phyloP scores from a whole-genome alignment of 75 land plant genomes.

The Adiantum capillusveneris region DNA sequence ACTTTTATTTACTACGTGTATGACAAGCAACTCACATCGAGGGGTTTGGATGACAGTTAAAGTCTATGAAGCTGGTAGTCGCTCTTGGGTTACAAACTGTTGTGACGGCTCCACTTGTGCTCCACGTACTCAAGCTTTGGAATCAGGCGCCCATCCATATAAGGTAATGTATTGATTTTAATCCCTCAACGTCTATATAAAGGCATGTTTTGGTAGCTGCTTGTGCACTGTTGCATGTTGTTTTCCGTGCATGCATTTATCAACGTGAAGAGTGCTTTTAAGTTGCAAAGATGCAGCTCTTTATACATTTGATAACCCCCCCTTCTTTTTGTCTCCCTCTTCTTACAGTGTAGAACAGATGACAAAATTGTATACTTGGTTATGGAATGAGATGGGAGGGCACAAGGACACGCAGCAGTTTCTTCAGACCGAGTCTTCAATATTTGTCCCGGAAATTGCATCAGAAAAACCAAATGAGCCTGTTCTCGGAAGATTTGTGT shows the following conservation, averaged over 20 bases:
- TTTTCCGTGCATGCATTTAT: too few relatives aligned
- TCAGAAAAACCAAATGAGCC: conserved; percentile 23
- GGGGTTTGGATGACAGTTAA: too few relatives aligned
- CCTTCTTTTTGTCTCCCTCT: background rate
- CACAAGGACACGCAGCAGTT: conserved; percentile 20
- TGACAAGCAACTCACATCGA: too few relatives aligned
- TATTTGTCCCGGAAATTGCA: conserved; percentile 53
- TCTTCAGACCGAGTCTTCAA: conserved; percentile 38
- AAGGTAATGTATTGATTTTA: too few relatives aligned
- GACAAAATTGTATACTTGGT: conserved; percentile 54
- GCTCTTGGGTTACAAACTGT: background rate
- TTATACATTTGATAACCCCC: too few relatives aligned
- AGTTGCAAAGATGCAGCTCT: too few relatives aligned
- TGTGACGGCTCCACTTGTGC: background rate
- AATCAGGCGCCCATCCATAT: background rate
- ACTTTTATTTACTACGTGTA: too few relatives aligned
- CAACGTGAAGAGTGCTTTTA: too few relatives aligned
- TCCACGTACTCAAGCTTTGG: background rate
- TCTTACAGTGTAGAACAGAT: conserved; percentile 65
- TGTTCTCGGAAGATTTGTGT: conserved; percentile 42
- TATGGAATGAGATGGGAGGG: conserved; percentile 36
- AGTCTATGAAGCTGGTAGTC: too few relatives aligned
- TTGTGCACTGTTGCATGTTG: too few relatives aligned
- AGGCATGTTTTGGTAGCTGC: too few relatives aligned
- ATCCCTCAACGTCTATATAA: too few relatives aligned